Conservation (phyloP, 805 yeast genomes). For the Hanseniaspora mollemarum region DNA sequence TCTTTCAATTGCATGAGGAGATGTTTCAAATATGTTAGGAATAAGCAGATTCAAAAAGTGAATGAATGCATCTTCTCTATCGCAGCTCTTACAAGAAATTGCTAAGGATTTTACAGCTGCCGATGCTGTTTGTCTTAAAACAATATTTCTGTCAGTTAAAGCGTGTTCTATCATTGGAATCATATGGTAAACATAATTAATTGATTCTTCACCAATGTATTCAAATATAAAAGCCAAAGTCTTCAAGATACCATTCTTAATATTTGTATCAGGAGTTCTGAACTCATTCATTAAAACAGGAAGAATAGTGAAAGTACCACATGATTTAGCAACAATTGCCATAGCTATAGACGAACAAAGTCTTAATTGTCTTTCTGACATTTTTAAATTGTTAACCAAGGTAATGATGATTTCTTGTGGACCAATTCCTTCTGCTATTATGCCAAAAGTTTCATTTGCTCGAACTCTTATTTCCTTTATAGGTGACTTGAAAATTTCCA, state of each 20-base stretch:
- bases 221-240: constrained; percentile 86
- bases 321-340: constrained; percentile 88
- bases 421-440: constrained; percentile 82
- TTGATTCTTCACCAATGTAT: constrained; percentile 69
- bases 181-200: constrained; percentile 70
- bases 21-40: constrained; percentile 87
- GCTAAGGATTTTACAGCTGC: constrained; percentile 76
- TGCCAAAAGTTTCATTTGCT: constrained; percentile 85
- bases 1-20: constrained; percentile 85
- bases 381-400: constrained; percentile 68
- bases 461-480: constrained; percentile 65
- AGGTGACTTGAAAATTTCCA: constrained; percentile 78
- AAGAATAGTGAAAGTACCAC: constrained; percentile 83
- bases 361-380: constrained; percentile 90
- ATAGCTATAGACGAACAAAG: constrained; percentile 97
- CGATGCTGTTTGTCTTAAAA: constrained; percentile 92
- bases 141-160: constrained; percentile 75
- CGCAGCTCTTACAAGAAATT: constrained; percentile 60
- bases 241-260: constrained; percentile 89
- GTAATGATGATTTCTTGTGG: constrained; percentile 89
- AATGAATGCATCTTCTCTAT: constrained; percentile 69
- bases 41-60: constrained; percentile 70
- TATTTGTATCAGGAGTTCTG: constrained; percentile 79
- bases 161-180: constrained; percentile 81
- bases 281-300: constrained; percentile 96